Evolutionary conservation across 2,329 filamentous ascomycete species (phyloP).

Genomic region (Apiospora marii): DNA sequence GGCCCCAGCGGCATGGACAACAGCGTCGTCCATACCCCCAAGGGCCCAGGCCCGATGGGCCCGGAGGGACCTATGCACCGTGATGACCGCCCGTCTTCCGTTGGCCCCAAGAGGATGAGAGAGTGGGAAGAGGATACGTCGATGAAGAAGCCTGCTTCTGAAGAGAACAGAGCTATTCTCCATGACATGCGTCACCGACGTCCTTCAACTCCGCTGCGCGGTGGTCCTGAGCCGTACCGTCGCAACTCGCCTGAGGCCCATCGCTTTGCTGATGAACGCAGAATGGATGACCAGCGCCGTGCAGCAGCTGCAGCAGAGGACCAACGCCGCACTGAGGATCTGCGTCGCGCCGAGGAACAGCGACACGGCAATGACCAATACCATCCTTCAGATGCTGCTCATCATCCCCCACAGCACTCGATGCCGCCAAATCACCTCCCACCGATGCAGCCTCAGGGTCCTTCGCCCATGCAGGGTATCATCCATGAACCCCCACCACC

Average conservation of each 20-base stretch:
- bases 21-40: slow-evolving; percentile 70
- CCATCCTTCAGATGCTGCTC: slow-evolving; percentile 90
- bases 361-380: slow-evolving; percentile 81
- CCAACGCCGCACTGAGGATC: slow-evolving; percentile 66
- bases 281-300: slow-evolving; percentile 62
- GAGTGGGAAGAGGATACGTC: slow-evolving; percentile 91
- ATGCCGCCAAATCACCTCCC: slow-evolving; percentile 64
- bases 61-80: slow-evolving; percentile 72
- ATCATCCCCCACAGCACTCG: slow-evolving; percentile 75
- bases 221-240: slow-evolving; percentile 64
- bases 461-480: slow-evolving; percentile 61
- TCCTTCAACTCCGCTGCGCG: slow-evolving; percentile 74
- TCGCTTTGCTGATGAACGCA: slow-evolving; percentile 67
- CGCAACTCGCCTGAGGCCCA: slow-evolving; percentile 79
- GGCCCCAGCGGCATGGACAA: slow-evolving; percentile 68
- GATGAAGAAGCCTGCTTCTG: slow-evolving; percentile 85
- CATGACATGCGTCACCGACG: slow-evolving; percentile 85
- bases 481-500: slow-evolving; percentile 59
- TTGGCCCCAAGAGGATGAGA: slow-evolving; percentile 81
- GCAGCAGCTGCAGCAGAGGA: slow-evolving; percentile 47
- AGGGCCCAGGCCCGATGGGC: slow-evolving; percentile 57
- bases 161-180: slow-evolving; percentile 85
- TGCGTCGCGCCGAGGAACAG: slow-evolving; percentile 64
- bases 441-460: slow-evolving; percentile 65
- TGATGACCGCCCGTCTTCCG: slow-evolving; percentile 80